Percentiles rank a stretch among this genome's conserved stretches.
phyloP scores from a whole-genome alignment of 2,329 filamentous ascomycete species.

The Lecanicillium sp. region DNA sequence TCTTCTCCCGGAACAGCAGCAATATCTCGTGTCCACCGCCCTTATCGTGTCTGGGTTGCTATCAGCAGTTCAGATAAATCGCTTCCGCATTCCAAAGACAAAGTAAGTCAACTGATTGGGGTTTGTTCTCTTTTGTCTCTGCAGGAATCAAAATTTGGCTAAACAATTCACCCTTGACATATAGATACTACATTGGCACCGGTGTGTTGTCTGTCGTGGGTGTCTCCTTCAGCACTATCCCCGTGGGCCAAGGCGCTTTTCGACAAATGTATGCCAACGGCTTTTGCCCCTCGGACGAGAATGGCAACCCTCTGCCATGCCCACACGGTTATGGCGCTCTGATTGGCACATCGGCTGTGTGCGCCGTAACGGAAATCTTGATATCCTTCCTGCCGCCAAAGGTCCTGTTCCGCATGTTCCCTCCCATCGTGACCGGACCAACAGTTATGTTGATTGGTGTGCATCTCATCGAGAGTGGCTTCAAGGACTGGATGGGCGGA shows the following conservation, averaged over 20 bases:
- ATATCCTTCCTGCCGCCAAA: constrained; percentile 67
- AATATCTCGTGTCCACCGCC: constrained; percentile 71
- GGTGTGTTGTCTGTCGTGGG: constrained; percentile 73
- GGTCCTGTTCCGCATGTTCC: constrained; percentile 63
- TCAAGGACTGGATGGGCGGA: constrained; percentile 72
- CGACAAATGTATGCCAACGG: constrained; percentile 71
- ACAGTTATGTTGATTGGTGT: constrained; percentile 66
- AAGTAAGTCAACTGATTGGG: constrained; percentile 29
- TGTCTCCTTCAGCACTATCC: constrained; percentile 68
- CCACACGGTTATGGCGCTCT: constrained; percentile 66
- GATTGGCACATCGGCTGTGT: constrained; percentile 59
- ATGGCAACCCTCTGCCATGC: constrained; percentile 62
- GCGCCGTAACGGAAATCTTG: constrained; percentile 59
- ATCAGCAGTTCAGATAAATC: constrained; percentile 67
- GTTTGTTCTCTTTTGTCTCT: too few species aligned
- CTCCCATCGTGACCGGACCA: constrained; percentile 68
- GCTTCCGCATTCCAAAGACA: constrained; percentile 64
- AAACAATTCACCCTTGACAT: too few species aligned
- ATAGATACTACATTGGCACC: constrained; percentile 66
- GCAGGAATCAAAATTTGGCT: too few species aligned
- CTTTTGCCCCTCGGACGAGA: constrained; percentile 49
- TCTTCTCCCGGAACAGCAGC: constrained; percentile 48
- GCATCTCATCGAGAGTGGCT: constrained; percentile 60
- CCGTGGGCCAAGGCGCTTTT: constrained; percentile 63
- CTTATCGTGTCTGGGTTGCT: constrained; percentile 71